Base-by-base conservation (phyloP, 1,284 basidiomycete genomes). In the Pterulicium gracile region DNA sequence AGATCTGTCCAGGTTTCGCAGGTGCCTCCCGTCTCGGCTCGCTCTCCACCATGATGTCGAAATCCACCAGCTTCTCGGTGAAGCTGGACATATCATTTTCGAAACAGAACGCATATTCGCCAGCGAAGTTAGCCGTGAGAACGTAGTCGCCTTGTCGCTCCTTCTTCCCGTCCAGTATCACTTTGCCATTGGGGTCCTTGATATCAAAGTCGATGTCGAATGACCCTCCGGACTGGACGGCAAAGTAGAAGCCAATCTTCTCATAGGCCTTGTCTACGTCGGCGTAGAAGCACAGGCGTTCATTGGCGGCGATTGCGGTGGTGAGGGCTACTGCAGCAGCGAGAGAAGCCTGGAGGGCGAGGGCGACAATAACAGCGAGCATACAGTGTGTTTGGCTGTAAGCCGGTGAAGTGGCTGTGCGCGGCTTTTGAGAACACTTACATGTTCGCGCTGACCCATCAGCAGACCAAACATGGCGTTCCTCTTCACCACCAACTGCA, bases 51-150 rank as follows among this genome's bases (percentile, higher is more conserved):
- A 95, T 92, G 64, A 95, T 94, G 63, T 96, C 93, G 62, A 97
- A 95, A 66, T 97, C 94, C 54, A 98, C 74, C 47, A 96, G 75
- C 65, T 97, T 96, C 68, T 92, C 69, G 17, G 85, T 85, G 54
- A 93, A 74, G 3, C 87, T 89, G 5, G 84, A 89, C 79, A 91
- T 89, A 68, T 95, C 90, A 65, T 98, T 99, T 61, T 93, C 88
- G 62, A 99, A 97, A 70, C 96, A 99, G 70, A 99, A 98, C 2
- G 91, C 72, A 66, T 98, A 98, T 74, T 99, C 96, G 57, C 95
- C 95, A 48, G 86, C 76, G 27, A 77, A 77, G 66, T 97, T 94
- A 12, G 90, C 95, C 3, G 96, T 98, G 54, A 98, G 81, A 51
- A 99, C 90, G 59, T 86, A 97, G 75, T 99, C 96, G 36, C 95